Conservation (phyloP, 1,284 basidiomycete genomes). For the Earliella scabrosa region DNA sequence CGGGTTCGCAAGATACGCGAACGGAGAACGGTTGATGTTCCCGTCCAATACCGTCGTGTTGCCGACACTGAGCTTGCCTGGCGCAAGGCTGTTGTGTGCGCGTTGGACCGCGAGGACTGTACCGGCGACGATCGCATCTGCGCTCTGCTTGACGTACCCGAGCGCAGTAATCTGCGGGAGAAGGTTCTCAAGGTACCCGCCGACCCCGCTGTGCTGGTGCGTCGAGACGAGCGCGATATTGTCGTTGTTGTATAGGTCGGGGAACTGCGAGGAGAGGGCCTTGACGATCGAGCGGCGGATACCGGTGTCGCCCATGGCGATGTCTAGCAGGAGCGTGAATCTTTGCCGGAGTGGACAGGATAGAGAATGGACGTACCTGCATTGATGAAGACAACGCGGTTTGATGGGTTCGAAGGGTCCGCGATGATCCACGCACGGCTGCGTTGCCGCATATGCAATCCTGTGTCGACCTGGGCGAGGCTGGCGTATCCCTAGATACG, state of each 20-base stretch:
- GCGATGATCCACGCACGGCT: slow-evolving; percentile 81
- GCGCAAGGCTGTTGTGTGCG: slow-evolving; percentile 67
- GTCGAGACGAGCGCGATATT: slow-evolving; percentile 84
- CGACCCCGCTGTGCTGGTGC: slow-evolving; percentile 82
- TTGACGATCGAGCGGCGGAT: slow-evolving; percentile 72
- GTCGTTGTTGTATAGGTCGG: slow-evolving; percentile 66
- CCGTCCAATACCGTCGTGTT: slow-evolving; percentile 70
- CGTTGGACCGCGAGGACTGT: slow-evolving; percentile 70
- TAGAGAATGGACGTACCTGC: slow-evolving; percentile 59
- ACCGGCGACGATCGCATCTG: slow-evolving; percentile 72
- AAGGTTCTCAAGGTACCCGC: slow-evolving; percentile 78
- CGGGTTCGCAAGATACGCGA: slow-evolving; percentile 76
- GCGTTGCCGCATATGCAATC: slow-evolving; percentile 80
- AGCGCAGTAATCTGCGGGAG: slow-evolving; percentile 78
- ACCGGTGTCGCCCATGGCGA: slow-evolving; percentile 82
- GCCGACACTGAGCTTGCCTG: slow-evolving; percentile 64
- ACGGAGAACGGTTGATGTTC: slow-evolving; percentile 77
- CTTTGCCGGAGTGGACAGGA: too few relatives aligned
- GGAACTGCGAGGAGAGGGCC: slow-evolving; percentile 56
- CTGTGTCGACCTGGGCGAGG: slow-evolving; percentile 72
- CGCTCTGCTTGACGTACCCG: slow-evolving; percentile 73
- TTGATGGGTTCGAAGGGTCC: slow-evolving; percentile 54
- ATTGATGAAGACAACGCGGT: slow-evolving; percentile 78
- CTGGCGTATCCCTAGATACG: slow-evolving; percentile 73
- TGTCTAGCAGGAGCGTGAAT: slow-evolving; percentile 53